These are phyloP conservation scores for Dimargaris verticillata DNA, from an alignment of 192 early-diverging fungal genomes.

Conservation along the genomic window DNA sequence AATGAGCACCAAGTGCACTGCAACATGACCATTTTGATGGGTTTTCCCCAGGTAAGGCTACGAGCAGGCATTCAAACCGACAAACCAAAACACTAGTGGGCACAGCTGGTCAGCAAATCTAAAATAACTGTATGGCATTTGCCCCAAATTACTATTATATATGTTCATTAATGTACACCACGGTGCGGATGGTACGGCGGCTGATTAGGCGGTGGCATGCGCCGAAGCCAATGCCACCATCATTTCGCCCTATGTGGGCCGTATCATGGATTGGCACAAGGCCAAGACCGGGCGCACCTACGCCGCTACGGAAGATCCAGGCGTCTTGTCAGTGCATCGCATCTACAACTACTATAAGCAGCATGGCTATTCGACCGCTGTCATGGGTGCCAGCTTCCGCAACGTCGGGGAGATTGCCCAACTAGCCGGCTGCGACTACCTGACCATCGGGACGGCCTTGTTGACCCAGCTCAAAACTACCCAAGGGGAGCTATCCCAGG, in stretches of 20 bases:
- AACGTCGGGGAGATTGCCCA: conserved; percentile 93
- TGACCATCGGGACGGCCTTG: conserved; percentile 87
- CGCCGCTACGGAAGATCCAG: conserved; percentile 67
- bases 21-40: conserved; percentile 94
- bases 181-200: no score
- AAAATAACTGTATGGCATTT: no score
- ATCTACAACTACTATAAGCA: conserved; percentile 99
- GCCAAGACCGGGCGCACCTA: conserved; percentile 70
- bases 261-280: conserved; percentile 99
- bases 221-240: conserved; percentile 91
- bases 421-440: conserved; percentile 88
- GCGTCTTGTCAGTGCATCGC: conserved; percentile 72
- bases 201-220: conserved; percentile 94
- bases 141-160: no score
- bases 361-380: conserved; percentile 92
- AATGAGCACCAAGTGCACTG: conserved; percentile 80
- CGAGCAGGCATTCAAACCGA: no score
- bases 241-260: conserved; percentile 97
- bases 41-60: no score
- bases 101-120: no score
- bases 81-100: no score
- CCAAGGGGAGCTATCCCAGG: conserved; percentile 46
- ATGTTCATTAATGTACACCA: no score
- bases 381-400: conserved; percentile 99
- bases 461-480: conserved; percentile 57